phyloP scores from a whole-genome alignment of 345 rosid genomes.

The Eucalyptus rudis region DNA sequence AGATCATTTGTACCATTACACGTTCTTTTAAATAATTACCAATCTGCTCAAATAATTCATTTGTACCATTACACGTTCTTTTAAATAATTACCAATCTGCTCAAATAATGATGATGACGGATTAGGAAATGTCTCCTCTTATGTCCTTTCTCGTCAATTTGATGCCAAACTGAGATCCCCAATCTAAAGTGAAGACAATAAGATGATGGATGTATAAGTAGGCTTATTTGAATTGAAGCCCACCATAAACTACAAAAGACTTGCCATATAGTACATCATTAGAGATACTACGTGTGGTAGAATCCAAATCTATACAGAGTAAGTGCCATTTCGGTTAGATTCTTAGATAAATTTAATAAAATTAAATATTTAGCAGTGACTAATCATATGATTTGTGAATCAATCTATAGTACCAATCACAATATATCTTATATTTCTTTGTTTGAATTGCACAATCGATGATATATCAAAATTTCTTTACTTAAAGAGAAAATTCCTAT shows the following conservation, averaged over 20 bases:
- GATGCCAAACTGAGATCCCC: not conserved
- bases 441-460: fast-evolving
- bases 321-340: not conserved
- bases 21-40: not conserved
- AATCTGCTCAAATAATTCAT: not conserved
- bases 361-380: fast-evolving
- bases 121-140: not conserved
- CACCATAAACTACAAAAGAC: not conserved
- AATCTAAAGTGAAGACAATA: not conserved
- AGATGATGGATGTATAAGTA: not conserved
- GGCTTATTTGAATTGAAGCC: not conserved
- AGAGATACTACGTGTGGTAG: not conserved
- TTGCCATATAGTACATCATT: not conserved
- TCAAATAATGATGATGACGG: too few relatives aligned
- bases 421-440: not conserved
- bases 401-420: not conserved
- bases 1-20: not conserved
- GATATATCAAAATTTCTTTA: not conserved
- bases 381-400: not conserved
- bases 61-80: not conserved
- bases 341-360: not conserved
- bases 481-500: fast-evolving
- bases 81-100: not conserved
- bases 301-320: not conserved
- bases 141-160: not conserved